phyloP scores from a whole-genome alignment of 2,329 filamentous ascomycete species.

The Diaporthe sp. region DNA sequence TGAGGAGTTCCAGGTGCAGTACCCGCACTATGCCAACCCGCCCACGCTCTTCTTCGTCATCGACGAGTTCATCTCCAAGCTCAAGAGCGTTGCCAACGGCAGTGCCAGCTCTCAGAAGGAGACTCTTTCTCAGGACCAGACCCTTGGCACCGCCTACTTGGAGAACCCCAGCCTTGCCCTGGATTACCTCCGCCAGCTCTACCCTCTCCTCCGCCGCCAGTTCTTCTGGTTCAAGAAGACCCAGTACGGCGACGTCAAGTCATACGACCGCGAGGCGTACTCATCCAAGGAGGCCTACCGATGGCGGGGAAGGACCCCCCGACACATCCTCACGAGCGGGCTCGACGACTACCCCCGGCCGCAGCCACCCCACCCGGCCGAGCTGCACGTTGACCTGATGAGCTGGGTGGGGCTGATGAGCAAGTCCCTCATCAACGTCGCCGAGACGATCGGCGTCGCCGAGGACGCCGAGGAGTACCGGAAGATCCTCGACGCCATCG shows the following conservation, averaged over 20 bases:
- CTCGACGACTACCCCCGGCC: constrained; percentile 96
- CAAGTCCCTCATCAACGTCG: constrained; percentile 85
- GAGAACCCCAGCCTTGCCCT: constrained; percentile 77
- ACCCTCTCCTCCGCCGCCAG: constrained; percentile 89
- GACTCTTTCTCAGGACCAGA: constrained; percentile 57
- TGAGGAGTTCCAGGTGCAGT: constrained; percentile 91
- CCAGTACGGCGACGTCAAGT: constrained; percentile 89
- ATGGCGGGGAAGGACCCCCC: constrained; percentile 90
- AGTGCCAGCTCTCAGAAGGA: constrained; percentile 60
- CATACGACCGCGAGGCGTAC: constrained; percentile 90
- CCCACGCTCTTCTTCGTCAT: constrained; percentile 94
- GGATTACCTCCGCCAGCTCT: constrained; percentile 81
- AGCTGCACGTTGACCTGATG: constrained; percentile 94
- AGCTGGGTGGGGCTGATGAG: constrained; percentile 99
- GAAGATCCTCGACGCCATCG: constrained; percentile 81
- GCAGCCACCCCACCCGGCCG: constrained; percentile 93
- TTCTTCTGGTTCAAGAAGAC: constrained; percentile 97
- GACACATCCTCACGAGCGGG: constrained; percentile 91
- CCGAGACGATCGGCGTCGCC: constrained; percentile 77
- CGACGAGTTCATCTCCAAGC: constrained; percentile 85
- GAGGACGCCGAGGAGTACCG: constrained; percentile 84
- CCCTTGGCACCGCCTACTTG: constrained; percentile 74
- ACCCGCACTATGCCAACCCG: constrained; percentile 97
- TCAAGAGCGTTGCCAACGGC: constrained; percentile 68
- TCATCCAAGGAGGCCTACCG: constrained; percentile 94